phyloP scores from a whole-genome alignment of 495 filamentous ascomycete genomes.

The Niebla homalea region DNA sequence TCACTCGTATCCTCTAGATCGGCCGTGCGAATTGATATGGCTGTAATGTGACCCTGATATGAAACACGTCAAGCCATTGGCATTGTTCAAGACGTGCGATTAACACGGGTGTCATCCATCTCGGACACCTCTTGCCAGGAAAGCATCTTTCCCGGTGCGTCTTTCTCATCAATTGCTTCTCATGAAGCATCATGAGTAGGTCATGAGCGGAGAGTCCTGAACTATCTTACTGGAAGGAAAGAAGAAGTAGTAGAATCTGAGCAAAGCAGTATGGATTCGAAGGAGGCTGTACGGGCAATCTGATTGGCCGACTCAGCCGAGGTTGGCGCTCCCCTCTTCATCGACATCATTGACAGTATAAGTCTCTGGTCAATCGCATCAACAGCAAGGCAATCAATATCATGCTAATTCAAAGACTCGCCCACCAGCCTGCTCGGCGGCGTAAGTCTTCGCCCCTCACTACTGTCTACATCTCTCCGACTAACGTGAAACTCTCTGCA shows the following conservation, averaged over 20 bases:
- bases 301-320: conserved; percentile 5
- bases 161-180: conserved; percentile 16
- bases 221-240: conserved; percentile 8
- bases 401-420: conserved; percentile 56
- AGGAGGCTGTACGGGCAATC: neutral
- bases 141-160: conserved; percentile 9
- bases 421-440: conserved; percentile 54
- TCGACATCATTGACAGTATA: neutral
- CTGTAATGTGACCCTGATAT: conserved; percentile 17
- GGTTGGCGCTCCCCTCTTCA: conserved; percentile 3
- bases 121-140: conserved; percentile 34
- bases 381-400: conserved; percentile 11
- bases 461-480: conserved; percentile 18
- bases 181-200: conserved; percentile 12
- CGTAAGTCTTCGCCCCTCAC: conserved; percentile 36
- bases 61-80: conserved; percentile 16
- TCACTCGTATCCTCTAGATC: too few relatives aligned
- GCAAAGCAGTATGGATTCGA: neutral
- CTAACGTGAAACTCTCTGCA: conserved; percentile 12
- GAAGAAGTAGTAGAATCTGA: conserved; percentile 18
- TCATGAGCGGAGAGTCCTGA: conserved; percentile 34
- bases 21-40: neutral
- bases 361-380: conserved; percentile 1
- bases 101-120: conserved; percentile 41
- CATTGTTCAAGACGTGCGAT: conserved; percentile 36